These are phyloP conservation scores for Geosmithia flava DNA, from an alignment of 2,329 filamentous ascomycete genomes.

Conservation along the genomic window DNA sequence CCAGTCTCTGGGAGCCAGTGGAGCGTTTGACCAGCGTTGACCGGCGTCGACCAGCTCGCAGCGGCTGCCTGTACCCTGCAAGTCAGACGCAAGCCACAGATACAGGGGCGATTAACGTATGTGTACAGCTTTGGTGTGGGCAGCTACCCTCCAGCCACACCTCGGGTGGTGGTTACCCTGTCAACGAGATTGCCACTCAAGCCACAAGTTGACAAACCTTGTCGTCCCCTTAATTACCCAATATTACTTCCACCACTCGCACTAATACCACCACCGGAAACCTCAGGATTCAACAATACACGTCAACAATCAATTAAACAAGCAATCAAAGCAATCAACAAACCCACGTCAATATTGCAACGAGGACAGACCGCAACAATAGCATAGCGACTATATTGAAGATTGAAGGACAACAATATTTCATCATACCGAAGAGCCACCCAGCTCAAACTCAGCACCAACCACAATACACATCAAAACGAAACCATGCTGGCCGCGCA, in stretches of 20 bases:
- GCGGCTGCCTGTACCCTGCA: background rate
- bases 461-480: background rate
- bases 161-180: constrained; percentile 10
- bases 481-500: constrained; percentile 59
- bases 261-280: background rate
- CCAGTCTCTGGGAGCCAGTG: background rate
- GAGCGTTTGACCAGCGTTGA: background rate
- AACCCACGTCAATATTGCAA: constrained; percentile 1
- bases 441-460: background rate
- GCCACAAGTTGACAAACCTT: background rate
- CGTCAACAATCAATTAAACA: background rate
- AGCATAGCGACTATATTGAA: background rate
- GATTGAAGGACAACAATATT: background rate
- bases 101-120: background rate
- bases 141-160: background rate
- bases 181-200: constrained; percentile 8
- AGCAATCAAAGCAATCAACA: constrained; percentile 1
- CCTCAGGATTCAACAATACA: background rate
- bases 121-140: background rate
- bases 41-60: background rate
- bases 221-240: background rate
- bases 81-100: too few species aligned
- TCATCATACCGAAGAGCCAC: background rate
- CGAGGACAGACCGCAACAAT: background rate
- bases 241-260: background rate